Evolutionary conservation across 164 flowering plant species (phyloP), one percentile per base, ranked within the genome.

Genomic region (Piper betle): DNA sequence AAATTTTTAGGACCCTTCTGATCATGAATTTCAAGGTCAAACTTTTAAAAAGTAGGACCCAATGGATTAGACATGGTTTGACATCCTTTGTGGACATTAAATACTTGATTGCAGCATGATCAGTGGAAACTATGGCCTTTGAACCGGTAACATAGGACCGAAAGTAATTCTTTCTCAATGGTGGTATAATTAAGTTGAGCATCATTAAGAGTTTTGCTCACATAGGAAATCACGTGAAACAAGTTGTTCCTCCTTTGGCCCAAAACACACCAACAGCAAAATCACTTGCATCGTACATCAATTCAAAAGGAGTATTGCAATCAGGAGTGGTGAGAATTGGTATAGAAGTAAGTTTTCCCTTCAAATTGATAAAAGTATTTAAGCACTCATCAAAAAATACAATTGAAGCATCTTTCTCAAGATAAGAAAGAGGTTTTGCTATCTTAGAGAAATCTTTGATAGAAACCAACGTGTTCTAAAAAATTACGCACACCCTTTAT

Each of bases 281-380:
- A 18, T 72, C 58, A 46, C 50, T 48, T 0, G 69, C 67, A 62
- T 72, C 67, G 52, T 64, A 72, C 65, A 71, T 64, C 6, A 68
- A 2, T 42, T 72, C 61, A 50, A 65, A 61, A 0, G 64, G 67
- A 7, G 40, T 7, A 33, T 3, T 8, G 68, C 68, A 64, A 60
- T 64, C 48, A 2, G 57, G 65, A 10, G 74, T 3, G 1, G 0
- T 3, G 4, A 61, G 46, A 5, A 72, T 57, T 4, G 65, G 63
- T 2, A 57, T 46, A 16, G 39, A 10, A 12, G 18, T 48, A 0
- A 58, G 39, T 3, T 7, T 4, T 1, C 10, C 6, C 25, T 58
- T 71, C 8, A n/a, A 59, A 33, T 1, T 6, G 0, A 61, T 33
- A 59, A 71, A 66, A 0, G 68, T 60, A 0, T 12, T 2, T 15